Evolutionary conservation across 805 yeast genomes (phyloP).

Genomic region (Zygotorulaspora florentina): DNA sequence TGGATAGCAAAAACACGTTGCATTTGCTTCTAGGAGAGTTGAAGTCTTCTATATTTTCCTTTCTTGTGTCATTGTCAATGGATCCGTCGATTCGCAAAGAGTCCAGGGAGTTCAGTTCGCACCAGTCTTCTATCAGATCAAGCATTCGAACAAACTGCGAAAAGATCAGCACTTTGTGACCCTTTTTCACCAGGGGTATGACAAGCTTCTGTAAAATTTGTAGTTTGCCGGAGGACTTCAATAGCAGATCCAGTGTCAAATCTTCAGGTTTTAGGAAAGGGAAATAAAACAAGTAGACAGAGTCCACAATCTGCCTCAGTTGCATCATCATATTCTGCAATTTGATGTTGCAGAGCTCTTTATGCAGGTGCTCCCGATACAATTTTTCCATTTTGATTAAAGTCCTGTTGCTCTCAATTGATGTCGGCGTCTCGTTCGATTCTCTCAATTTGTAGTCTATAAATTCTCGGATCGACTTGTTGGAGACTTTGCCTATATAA

Average conservation of each 20-base stretch:
- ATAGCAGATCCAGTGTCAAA: constrained; percentile 38
- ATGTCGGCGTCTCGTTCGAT: constrained; percentile 4
- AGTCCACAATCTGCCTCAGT: constrained; percentile 74
- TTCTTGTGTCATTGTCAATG: constrained; percentile 60
- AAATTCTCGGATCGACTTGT: constrained; percentile 40
- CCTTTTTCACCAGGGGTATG: constrained; percentile 41
- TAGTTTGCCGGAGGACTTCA: constrained; percentile 68
- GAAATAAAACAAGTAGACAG: constrained; percentile 78
- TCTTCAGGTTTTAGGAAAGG: constrained; percentile 57
- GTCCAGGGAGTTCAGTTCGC: constrained; percentile 43
- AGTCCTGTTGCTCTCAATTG: constrained; percentile 6
- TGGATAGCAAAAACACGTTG: constrained; percentile 69
- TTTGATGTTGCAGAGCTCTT: constrained; percentile 46
- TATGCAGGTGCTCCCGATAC: constrained; percentile 34
- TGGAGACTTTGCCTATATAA: constrained; percentile 30
- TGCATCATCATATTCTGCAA: constrained; percentile 77
- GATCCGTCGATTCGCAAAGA: constrained; percentile 74
- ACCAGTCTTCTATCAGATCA: constrained; percentile 78
- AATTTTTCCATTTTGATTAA: constrained; percentile 26
- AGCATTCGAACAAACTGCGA: constrained; percentile 82
- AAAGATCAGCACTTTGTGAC: constrained; percentile 75
- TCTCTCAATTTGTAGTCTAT: constrained; percentile 37
- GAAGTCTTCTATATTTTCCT: constrained; percentile 53
- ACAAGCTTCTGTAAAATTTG: constrained; percentile 63
- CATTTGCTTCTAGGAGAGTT: constrained; percentile 32